Percentiles rank a stretch among this genome's conserved stretches.
Conservation (phyloP, 495 filamentous ascomycete species). For the Podospora pseudoanserina region DNA sequence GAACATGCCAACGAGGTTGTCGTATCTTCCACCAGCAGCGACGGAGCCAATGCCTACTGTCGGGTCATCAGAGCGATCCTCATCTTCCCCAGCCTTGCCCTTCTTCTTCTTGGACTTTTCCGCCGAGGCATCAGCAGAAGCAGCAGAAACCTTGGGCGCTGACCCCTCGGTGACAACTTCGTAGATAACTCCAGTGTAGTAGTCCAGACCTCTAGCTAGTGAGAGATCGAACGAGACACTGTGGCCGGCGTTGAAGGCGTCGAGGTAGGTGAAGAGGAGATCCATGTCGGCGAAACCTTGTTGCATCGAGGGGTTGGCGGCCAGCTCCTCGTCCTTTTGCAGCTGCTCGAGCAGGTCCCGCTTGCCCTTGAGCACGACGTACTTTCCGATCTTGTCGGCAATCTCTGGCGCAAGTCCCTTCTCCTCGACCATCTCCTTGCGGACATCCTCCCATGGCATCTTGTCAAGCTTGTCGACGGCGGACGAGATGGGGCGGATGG, state of each 20-base stretch:
- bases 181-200: constrained; percentile 77
- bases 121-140: constrained; percentile 36
- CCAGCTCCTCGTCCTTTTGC: constrained; percentile 57
- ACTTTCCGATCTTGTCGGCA: constrained; percentile 67
- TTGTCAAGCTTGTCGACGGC: constrained; percentile 98
- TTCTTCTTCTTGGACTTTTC: constrained; percentile 54
- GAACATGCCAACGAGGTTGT: constrained; percentile 94
- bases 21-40: constrained; percentile 93
- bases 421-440: constrained; percentile 80
- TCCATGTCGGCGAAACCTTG: constrained; percentile 78
- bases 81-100: constrained; percentile 56
- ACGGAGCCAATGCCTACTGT: constrained; percentile 78
- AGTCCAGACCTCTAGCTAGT: constrained; percentile 62
- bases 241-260: constrained; percentile 66
- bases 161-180: constrained; percentile 72
- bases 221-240: constrained; percentile 77
- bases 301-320: constrained; percentile 66
- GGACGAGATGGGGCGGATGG: constrained; percentile 80
- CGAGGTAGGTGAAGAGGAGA: constrained; percentile 75
- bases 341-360: constrained; percentile 66
- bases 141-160: constrained; percentile 48
- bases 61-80: constrained; percentile 79
- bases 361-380: constrained; percentile 23
- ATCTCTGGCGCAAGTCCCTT: constrained; percentile 73
- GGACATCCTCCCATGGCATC: constrained; percentile 82